Evolutionary conservation across 352 stramenopile species (phyloP), one percentile per base, ranked within the genome.

Genomic region (Phytophthora litchii): DNA sequence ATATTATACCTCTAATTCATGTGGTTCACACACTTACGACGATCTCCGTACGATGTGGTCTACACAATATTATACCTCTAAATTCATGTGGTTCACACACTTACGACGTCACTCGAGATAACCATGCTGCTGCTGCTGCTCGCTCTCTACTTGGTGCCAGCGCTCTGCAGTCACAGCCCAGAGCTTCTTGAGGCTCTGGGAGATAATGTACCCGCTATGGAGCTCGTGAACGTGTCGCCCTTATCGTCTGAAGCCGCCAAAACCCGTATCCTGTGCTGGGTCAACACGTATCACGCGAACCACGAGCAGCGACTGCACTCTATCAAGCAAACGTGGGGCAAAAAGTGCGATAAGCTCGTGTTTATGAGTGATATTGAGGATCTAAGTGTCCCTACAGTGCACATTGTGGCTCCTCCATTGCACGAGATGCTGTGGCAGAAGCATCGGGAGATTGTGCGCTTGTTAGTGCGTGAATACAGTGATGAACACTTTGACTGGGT

Each of bases 291-390:
- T 54, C 78, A 94, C 65, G 69, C 63, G 36, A 94, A 91, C 66
- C 86, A 95, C 74, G 54, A 67, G 17, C 61, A 59, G 47, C 80
- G 83, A 11, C 42, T 93, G 38, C 67, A 21, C 17, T 60, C 84
- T 17, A 94, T 95, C 56, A 81, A 92, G 63, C 57, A 56, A 31
- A 94, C 84, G 55, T 95, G 86, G 86, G 86, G 84, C 17, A 60
- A 53, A 2, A 86, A 88, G 45, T 95, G 86, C 55, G 86, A 94
- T 66, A 94, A 94, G 71, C 60, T 95, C n/a, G 46, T 95, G 1
- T 94, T 95, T 59, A 93, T 95, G 81, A 95, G 86, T 54, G 76
- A 95, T 63, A 43, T 78, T 4, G 79, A 92, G 62, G 84, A 95
- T 49, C 32, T 64, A 17, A 31, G 17, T 21, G 67, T 93, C 50